A percentile compares a stretch with the other conserved stretches of the same genome.
phyloP scores from a whole-genome alignment of 495 filamentous ascomycete genomes.

The Neurospora sp. region DNA sequence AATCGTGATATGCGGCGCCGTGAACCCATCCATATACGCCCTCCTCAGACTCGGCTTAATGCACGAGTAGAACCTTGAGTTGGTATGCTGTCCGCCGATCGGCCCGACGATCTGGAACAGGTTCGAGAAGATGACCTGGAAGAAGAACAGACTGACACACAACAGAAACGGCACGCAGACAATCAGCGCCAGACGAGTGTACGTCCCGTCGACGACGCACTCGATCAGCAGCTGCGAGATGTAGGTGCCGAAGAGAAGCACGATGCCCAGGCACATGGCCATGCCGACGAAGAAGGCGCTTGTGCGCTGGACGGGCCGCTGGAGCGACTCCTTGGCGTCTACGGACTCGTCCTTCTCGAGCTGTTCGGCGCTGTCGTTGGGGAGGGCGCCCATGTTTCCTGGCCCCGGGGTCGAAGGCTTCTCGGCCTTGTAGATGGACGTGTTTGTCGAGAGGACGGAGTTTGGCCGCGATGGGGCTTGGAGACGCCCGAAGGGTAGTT shows the following conservation, averaged over 20 bases:
- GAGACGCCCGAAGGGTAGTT: slow-evolving; percentile 3
- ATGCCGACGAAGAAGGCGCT: slow-evolving; percentile 53
- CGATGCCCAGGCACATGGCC: slow-evolving; percentile 47
- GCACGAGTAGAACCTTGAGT: slow-evolving; percentile 65
- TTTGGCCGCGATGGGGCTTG: background rate
- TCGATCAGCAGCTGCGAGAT: slow-evolving; percentile 51
- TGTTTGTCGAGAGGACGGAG: slow-evolving; percentile 8
- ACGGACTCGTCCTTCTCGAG: slow-evolving; percentile 55
- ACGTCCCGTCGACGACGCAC: slow-evolving; percentile 46
- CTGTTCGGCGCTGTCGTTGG: slow-evolving; percentile 22
- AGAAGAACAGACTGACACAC: slow-evolving; percentile 66
- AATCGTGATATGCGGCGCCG: slow-evolving; percentile 53
- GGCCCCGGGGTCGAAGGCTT: slow-evolving; percentile 37
- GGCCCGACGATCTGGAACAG: slow-evolving; percentile 60
- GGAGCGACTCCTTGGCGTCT: slow-evolving; percentile 46
- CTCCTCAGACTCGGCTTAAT: slow-evolving; percentile 45
- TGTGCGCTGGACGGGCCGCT: slow-evolving; percentile 47
- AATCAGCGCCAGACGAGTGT: slow-evolving; percentile 47
- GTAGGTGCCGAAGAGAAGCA: slow-evolving; percentile 52
- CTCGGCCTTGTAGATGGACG: slow-evolving; percentile 34
- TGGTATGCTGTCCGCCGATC: slow-evolving; percentile 51
- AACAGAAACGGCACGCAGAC: slow-evolving; percentile 52
- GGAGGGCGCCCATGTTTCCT: background rate
- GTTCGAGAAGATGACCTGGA: slow-evolving; percentile 57
- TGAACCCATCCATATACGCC: slow-evolving; percentile 17